Evolutionary conservation across 768 basidiomycete species (phyloP), one percentile per base, ranked within the genome.

Genomic region (Hygrophorus russula): DNA sequence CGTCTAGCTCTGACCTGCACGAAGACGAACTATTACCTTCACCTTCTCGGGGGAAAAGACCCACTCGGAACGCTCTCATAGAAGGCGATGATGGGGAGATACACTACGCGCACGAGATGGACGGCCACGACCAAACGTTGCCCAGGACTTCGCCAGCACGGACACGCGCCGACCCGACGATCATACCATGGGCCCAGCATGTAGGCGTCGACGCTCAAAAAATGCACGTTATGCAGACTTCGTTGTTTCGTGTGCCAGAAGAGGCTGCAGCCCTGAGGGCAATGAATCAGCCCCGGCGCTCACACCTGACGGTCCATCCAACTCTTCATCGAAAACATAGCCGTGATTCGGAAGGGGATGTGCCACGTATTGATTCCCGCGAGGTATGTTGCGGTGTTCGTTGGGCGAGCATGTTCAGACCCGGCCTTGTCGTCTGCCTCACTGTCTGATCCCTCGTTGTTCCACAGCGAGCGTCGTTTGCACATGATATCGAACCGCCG

Each of bases 151-250:
- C 62, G 33, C 56, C 57, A 39, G 37, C 55, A 44, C 53, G 57
- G 15, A 56, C 51, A 41, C 60, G 57, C 5, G 61, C 59, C 2
- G 73, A 77, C 46, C 62, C 73, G 5, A 68, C 70, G 5, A 66
- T 78, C 35, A 74, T 78, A 42, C 76, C 83, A 31, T 86, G 85
- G 82, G 77, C 80, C 11, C 71, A 80, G 37, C 76, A 76, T 40
- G 58, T 81, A 19, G 82, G 84, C 4, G 67, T 92, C n/a, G 88
- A 93, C 57, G 72, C 81, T 11, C 86, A 88, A 59, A 82, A 80
- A 62, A 78, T 92, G 71, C 85, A 90, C 54, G 86, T 93, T 42
- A 94, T 94, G 91, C 91, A 94, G 54, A 79, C 85, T 0, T 82
- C 85, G 28, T 63, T 94, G 41, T 94, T 94, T 56, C 73, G 81